Evolutionary conservation across 768 basidiomycete species (phyloP).

Genomic region (Lentinula boryana): DNA sequence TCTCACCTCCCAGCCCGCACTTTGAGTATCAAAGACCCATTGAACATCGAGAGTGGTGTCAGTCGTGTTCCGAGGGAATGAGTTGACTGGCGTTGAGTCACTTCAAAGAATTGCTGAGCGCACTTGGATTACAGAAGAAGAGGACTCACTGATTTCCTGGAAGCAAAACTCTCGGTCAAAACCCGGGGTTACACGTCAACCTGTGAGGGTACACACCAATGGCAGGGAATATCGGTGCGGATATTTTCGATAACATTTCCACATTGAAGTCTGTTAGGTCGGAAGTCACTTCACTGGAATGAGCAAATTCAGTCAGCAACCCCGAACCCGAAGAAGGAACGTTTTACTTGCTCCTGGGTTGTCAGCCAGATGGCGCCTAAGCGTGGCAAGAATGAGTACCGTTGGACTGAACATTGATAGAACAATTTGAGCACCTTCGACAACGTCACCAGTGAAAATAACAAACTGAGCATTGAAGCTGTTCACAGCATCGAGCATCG

Average conservation of each 20-base stretch:
- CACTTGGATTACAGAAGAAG: neutral
- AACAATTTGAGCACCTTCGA: slow-evolving; percentile 19
- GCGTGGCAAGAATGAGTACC: neutral
- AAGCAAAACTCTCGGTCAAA: neutral
- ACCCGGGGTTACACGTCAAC: too few relatives aligned
- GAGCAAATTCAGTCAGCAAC: neutral
- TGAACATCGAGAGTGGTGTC: slow-evolving; percentile 18
- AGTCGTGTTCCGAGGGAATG: slow-evolving; percentile 29
- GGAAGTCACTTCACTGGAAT: slow-evolving; percentile 17
- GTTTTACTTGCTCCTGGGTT: slow-evolving; percentile 17
- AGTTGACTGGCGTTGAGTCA: slow-evolving; percentile 34
- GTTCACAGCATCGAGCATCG: slow-evolving; percentile 27
- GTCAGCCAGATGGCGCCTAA: slow-evolving; percentile 24
- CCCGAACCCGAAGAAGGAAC: neutral
- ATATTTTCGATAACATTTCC: slow-evolving; percentile 20
- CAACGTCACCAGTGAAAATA: slow-evolving; percentile 37
- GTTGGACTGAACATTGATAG: neutral
- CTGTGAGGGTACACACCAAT: slow-evolving; percentile 16
- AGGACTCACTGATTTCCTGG: slow-evolving; percentile 19
- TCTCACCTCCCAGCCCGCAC: slow-evolving; percentile 17
- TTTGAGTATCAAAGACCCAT: slow-evolving; percentile 26
- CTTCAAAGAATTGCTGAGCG: slow-evolving; percentile 12
- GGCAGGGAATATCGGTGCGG: slow-evolving; percentile 20
- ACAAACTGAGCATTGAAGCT: slow-evolving; percentile 19
- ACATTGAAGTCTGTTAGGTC: slow-evolving; percentile 23